These are phyloP conservation scores for Pichia californica DNA, from an alignment of 805 yeast species.

Conservation along the genomic window DNA sequence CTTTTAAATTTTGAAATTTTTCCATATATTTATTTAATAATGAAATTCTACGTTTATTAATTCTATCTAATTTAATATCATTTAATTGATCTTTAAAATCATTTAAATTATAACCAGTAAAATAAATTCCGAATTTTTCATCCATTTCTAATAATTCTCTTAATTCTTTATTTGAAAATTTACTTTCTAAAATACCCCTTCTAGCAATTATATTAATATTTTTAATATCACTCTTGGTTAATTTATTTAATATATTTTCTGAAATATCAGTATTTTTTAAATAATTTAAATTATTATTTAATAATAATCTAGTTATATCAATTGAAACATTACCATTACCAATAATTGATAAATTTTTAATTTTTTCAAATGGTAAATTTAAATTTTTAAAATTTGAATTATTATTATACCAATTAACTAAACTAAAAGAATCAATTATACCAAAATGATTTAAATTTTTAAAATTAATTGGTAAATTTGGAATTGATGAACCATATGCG, in stretches of 20 bases:
- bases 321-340: constrained; percentile 97
- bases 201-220: constrained; percentile 74
- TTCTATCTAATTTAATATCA: constrained; percentile 37
- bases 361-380: constrained; percentile 53
- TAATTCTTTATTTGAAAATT: constrained; percentile 88
- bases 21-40: constrained; percentile 47
- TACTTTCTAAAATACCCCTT: constrained; percentile 77
- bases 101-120: constrained; percentile 42
- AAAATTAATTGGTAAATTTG: constrained; percentile 30
- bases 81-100: constrained; percentile 27
- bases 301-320: constrained; percentile 76
- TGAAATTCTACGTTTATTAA: constrained; percentile 59
- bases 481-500: constrained; percentile 75
- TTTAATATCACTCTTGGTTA: constrained; percentile 49
- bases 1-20: constrained; percentile 3
- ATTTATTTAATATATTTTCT: constrained; percentile 45
- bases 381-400: constrained; percentile 53
- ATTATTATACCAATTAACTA: constrained; percentile 97
- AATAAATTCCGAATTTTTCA: constrained; percentile 34
- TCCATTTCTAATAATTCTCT: constrained; percentile 70
- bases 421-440: constrained; percentile 72
- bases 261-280: constrained; percentile 74
- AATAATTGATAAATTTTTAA: constrained; percentile 66
- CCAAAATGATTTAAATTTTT: constrained; percentile 52
- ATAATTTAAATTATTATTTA: constrained; percentile 45